Conservation (phyloP, 371 early-diverging fungal genomes). For the Mortierella sp. region DNA sequence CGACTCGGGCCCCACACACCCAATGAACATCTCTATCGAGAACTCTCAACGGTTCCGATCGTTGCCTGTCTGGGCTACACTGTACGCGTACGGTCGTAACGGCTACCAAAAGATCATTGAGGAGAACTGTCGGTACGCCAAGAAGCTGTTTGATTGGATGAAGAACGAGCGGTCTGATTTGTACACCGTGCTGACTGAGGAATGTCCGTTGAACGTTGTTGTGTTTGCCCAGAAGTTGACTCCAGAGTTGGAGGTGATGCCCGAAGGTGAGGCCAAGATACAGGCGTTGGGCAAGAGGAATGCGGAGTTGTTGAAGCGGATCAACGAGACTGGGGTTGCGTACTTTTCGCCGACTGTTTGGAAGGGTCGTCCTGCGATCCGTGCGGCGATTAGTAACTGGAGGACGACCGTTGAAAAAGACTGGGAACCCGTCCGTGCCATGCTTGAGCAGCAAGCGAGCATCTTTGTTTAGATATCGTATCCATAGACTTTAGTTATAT, state of each 20-base stretch:
- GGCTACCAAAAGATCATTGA: constrained; percentile 60
- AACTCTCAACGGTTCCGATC: constrained; percentile 65
- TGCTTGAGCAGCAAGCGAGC: constrained; percentile 33
- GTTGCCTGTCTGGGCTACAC: constrained; percentile 61
- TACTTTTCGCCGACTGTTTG: constrained; percentile 62
- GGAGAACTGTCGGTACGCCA: constrained; percentile 60
- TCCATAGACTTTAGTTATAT: not conserved
- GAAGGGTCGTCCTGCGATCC: constrained; percentile 57
- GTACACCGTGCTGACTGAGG: constrained; percentile 35
- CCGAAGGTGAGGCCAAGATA: not conserved
- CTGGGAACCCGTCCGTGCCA: constrained; percentile 39
- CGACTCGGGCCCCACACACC: constrained; percentile 35
- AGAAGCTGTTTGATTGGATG: constrained; percentile 60
- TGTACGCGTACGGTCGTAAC: constrained; percentile 58
- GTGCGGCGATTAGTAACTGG: constrained; percentile 66
- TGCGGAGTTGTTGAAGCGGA: constrained; percentile 38
- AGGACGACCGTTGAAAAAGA: constrained; percentile 58
- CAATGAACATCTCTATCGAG: constrained; percentile 61
- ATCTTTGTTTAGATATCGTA: not conserved
- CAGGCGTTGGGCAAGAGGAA: constrained; percentile 25
- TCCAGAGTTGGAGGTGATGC: not conserved
- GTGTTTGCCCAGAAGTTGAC: constrained; percentile 47
- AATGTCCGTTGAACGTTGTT: constrained; percentile 59
- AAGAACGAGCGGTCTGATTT: constrained; percentile 36
- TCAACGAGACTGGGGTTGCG: constrained; percentile 57